These are phyloP conservation scores for Phanerochaete carnosa DNA, from an alignment of 768 basidiomycete species.

Conservation along the genomic window DNA sequence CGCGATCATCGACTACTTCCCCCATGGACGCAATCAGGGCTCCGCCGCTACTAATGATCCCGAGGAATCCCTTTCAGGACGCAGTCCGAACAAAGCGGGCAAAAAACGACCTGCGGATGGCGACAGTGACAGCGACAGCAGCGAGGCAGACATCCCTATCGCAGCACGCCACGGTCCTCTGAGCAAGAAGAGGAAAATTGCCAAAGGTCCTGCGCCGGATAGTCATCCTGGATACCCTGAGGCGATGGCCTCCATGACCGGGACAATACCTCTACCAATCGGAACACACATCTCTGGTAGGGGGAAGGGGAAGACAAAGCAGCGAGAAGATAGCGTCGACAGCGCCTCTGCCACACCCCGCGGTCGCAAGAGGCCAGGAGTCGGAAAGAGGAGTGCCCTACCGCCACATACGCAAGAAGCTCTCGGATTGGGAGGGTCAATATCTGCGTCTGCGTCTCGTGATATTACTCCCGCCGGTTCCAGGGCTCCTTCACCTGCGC, in stretches of 20 bases:
- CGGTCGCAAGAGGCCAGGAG: slow-evolving; percentile 52
- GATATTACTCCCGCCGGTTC: slow-evolving; percentile 71
- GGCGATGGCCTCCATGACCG: slow-evolving; percentile 29
- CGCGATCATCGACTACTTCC: slow-evolving; percentile 22
- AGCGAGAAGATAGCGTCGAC: slow-evolving; percentile 58
- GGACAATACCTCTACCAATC: slow-evolving; percentile 20
- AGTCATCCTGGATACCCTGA: slow-evolving; percentile 41
- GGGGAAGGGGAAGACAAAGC: slow-evolving; percentile 45
- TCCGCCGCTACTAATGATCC: slow-evolving; percentile 56
- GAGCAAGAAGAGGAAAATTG: slow-evolving; percentile 63
- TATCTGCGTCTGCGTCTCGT: slow-evolving; percentile 54
- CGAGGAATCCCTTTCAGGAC: slow-evolving; percentile 52
- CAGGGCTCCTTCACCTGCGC: slow-evolving; percentile 64
- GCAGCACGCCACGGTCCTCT: slow-evolving; percentile 38
- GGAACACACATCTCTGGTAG: slow-evolving; percentile 39
- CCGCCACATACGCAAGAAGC: slow-evolving; percentile 49
- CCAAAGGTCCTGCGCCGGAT: slow-evolving; percentile 26
- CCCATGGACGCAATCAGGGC: slow-evolving; percentile 21
- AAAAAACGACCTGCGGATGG: slow-evolving; percentile 52
- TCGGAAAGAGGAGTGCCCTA: slow-evolving; percentile 57
- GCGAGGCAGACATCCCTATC: slow-evolving; percentile 48
- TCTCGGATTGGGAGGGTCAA: slow-evolving; percentile 45
- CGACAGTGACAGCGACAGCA: slow-evolving; percentile 54
- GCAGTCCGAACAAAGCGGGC: slow-evolving; percentile 18
- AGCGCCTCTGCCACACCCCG: slow-evolving; percentile 52